Evolutionary conservation across 1,139 yeast genomes (phyloP).

Genomic region (Tardiomyces digboiensis): DNA sequence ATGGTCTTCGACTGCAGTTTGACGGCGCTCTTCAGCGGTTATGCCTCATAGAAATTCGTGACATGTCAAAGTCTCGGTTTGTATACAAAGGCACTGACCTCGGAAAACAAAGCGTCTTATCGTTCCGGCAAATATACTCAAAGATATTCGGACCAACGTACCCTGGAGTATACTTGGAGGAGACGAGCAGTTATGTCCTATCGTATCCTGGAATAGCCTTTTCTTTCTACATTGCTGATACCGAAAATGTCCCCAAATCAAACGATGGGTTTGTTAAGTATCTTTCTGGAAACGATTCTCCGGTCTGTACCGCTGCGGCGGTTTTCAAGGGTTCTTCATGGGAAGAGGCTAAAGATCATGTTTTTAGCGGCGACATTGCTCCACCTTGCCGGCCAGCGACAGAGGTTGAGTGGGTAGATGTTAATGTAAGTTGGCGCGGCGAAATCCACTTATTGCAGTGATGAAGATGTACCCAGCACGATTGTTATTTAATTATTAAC

Average conservation of each 20-base stretch:
- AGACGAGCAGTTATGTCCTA: slow-evolving; percentile 13
- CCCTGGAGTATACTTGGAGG: slow-evolving; percentile 17
- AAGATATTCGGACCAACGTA: slow-evolving; percentile 27
- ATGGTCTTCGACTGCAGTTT: slow-evolving; percentile 20
- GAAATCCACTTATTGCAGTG: too few relatives aligned
- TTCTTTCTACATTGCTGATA: slow-evolving; percentile 13
- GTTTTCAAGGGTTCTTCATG: slow-evolving; percentile 21
- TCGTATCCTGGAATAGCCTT: slow-evolving; percentile 27
- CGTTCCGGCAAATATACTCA: slow-evolving; percentile 20
- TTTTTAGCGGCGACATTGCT: slow-evolving; percentile 2
- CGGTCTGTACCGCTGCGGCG: slow-evolving; percentile 18
- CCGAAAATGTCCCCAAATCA: not conserved
- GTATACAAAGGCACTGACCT: slow-evolving; percentile 20
- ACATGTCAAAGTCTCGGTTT: slow-evolving; percentile 16
- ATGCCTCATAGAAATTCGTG: slow-evolving; percentile 19
- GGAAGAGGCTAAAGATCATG: slow-evolving; percentile 14
- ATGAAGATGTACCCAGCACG: not conserved
- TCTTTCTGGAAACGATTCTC: slow-evolving; percentile 12
- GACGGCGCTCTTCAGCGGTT: slow-evolving; percentile 18
- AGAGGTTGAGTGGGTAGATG: not conserved
- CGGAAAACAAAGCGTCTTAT: slow-evolving; percentile 13
- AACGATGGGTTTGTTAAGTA: slow-evolving; percentile 3
- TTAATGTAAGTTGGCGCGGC: too few relatives aligned
- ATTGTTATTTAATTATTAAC: not conserved
- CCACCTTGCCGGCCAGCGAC: not conserved